These are phyloP conservation scores for Kodamaea arcana DNA, from an alignment of 1,139 yeast genomes.

Conservation along the genomic window DNA sequence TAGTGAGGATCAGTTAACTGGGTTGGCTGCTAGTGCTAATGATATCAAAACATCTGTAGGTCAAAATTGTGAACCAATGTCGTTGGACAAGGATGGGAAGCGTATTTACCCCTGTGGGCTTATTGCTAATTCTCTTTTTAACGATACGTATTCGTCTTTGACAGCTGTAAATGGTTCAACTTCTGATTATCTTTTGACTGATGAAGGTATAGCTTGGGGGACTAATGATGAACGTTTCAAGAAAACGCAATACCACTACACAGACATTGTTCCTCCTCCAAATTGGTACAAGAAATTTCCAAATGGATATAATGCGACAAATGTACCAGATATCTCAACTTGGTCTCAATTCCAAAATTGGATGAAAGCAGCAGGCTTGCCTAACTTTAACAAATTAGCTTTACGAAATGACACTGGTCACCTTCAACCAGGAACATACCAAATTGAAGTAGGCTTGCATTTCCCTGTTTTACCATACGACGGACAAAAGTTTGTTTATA, in stretches of 20 bases:
- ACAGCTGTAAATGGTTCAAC: constrained; percentile 43
- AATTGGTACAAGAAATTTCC: constrained; percentile 85
- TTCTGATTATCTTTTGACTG: constrained; percentile 57
- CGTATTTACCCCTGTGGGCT: constrained; percentile 90
- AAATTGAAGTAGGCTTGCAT: constrained; percentile 70
- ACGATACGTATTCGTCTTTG: constrained; percentile 69
- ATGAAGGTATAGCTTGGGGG: constrained; percentile 80
- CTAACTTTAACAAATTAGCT: constrained; percentile 79
- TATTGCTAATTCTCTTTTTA: constrained; percentile 88
- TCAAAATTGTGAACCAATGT: constrained; percentile 85
- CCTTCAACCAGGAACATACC: constrained; percentile 65
- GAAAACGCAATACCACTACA: constrained; percentile 66
- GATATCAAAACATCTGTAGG: constrained; percentile 66
- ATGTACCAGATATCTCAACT: constrained; percentile 72
- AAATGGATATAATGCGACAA: constrained; percentile 81
- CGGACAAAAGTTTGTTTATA: constrained; percentile 75
- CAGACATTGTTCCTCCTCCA: constrained; percentile 90
- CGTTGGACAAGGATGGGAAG: constrained; percentile 50
- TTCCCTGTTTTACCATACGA: constrained; percentile 83
- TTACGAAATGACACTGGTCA: constrained; percentile 69
- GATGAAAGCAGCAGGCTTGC: constrained; percentile 94
- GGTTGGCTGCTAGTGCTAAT: constrained; percentile 54
- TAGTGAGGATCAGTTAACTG: constrained; percentile 86
- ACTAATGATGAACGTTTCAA: constrained; percentile 75
- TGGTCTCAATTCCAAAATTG: constrained; percentile 93